Conservation (phyloP, 306 rosid genomes). For the Leucaena leucocephala region DNA sequence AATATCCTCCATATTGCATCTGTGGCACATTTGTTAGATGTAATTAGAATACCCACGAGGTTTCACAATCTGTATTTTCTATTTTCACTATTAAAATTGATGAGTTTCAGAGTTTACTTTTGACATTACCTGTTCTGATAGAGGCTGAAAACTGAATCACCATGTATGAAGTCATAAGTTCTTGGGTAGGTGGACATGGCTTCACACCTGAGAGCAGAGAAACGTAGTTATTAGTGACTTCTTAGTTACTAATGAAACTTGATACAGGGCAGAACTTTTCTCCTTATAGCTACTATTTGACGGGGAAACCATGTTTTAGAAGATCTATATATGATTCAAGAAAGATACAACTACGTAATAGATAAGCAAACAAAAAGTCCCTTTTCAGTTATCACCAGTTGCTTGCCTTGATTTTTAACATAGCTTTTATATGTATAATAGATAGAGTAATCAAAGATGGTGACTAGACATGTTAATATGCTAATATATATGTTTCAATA, state of each 20-base stretch:
- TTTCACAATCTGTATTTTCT: slow-evolving; percentile 12
- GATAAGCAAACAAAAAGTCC: background rate
- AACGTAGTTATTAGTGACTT: slow-evolving; percentile 28
- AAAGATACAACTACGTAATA: background rate
- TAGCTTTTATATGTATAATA: background rate
- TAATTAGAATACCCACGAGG: background rate
- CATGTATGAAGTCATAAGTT: slow-evolving; percentile 93
- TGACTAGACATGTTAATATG: background rate
- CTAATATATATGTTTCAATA: background rate
- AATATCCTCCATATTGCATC: slow-evolving; percentile 75
- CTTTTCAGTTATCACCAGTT: slow-evolving; percentile 8
- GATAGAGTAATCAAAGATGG: background rate
- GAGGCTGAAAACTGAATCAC: slow-evolving; percentile 49
- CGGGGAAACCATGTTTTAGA: background rate
- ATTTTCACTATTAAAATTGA: background rate
- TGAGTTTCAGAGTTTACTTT: slow-evolving; percentile 3
- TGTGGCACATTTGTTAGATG: slow-evolving; percentile 38
- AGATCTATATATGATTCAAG: background rate
- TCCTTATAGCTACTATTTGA: slow-evolving; percentile 16
- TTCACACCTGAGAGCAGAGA: slow-evolving; percentile 72
- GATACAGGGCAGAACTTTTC: slow-evolving; percentile 3
- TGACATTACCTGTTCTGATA: slow-evolving; percentile 65
- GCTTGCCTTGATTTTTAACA: slow-evolving; percentile 11
- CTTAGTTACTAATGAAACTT: slow-evolving; percentile 13
- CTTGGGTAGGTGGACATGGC: slow-evolving; percentile 97